Percentiles rank a stretch among this genome's conserved stretches.
phyloP scores from a whole-genome alignment of 106 monocot genomes.

The Dactylorhiza incarnata region DNA sequence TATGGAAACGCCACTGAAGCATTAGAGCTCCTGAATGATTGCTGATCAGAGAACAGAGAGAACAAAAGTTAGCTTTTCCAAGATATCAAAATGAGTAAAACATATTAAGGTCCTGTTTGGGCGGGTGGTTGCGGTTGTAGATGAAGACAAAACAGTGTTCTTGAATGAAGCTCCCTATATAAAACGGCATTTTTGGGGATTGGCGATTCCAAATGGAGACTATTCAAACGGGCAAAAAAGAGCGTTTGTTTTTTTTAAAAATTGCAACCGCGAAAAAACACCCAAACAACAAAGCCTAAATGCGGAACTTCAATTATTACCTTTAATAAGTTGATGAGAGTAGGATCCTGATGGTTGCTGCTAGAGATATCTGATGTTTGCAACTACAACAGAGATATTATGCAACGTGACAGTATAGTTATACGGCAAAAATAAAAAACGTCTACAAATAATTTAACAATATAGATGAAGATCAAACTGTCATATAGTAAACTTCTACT shows the following conservation, averaged over 20 bases:
- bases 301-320: conserved; percentile 20
- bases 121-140: too few relatives aligned
- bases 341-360: conserved; percentile 31
- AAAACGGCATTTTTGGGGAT: too few relatives aligned
- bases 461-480: background rate
- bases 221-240: too few relatives aligned
- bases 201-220: too few relatives aligned
- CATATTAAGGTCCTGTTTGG: background rate
- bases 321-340: conserved; percentile 61
- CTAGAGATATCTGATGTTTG: conserved; percentile 67
- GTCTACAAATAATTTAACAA: background rate
- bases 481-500: background rate
- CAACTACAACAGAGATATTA: conserved; percentile 35
- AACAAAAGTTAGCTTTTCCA: background rate
- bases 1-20: conserved; percentile 89
- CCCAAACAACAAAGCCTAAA: background rate
- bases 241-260: too few relatives aligned
- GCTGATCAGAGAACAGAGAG: conserved; percentile 25
- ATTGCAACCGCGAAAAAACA: too few relatives aligned
- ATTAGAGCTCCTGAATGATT: conserved; percentile 65
- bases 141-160: too few relatives aligned
- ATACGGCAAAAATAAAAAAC: background rate
- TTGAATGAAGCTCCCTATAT: too few relatives aligned
- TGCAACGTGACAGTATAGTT: background rate
- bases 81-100: background rate